Evolutionary conservation across 352 stramenopile genomes (phyloP), one percentile per base, ranked within the genome.

Genomic region (Phytophthora litchii): DNA sequence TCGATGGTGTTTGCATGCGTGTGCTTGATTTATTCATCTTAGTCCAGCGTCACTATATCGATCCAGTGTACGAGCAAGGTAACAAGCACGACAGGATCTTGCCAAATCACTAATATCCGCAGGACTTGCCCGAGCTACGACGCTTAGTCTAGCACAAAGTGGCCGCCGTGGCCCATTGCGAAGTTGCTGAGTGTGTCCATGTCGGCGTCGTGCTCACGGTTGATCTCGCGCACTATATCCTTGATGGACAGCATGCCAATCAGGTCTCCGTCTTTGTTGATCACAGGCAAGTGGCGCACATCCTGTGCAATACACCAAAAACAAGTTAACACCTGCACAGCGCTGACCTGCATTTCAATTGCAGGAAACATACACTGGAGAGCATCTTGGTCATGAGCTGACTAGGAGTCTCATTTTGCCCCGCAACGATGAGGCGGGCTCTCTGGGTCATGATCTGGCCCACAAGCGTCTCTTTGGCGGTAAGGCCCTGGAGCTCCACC

Each of bases 331-430:
- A 48, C 11, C 14, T 25, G 34, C 10, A 47, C 6, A 27, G 23
- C 5, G 23, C 3, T 27, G 23, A 46, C 7, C 23, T 13, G 27
- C 12, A 40, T 12, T 3, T 6, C 29, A 38, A 27, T 25, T 23
- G 17, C 27, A 51, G 42, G 6, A 21, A n/a, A 70, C 78, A 20
- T 73, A 91, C 81, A 49, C 86, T 96, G 16, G 82, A 90, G 41
- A 99, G 81, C 95, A 99, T 99, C 81, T 98, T 98, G 49, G 80
- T 83, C 93, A 99, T 98, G 64, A 97, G 94, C 29, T 88, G 72
- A 25, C 89, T 83, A 27, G 97, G 88, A 3, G 86, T 87, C 70
- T 98, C 94, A 34, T 89, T 68, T 31, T 78, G 80, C 7, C 81
- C 80, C 9, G 93, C 95, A 25, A 95, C 85, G 31, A 97, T 85